Evolutionary conservation across 2,329 filamentous ascomycete genomes (phyloP), one percentile per base, ranked within the genome.

Genomic region (Aurifilum marmelostoma): DNA sequence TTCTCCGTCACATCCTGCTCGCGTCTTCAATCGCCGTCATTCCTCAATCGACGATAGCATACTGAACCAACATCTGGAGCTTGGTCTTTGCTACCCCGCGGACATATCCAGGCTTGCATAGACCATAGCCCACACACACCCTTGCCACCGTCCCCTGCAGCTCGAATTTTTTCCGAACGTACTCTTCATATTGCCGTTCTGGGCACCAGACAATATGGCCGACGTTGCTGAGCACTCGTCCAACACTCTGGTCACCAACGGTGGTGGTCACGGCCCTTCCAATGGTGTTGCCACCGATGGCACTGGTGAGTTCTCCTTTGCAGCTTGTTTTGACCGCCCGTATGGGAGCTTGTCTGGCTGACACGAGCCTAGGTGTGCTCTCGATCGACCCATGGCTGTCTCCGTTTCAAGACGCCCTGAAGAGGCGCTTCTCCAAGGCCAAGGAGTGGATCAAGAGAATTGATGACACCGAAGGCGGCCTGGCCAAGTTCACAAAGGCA

Each of bases 401-500:
- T 65, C 95, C 96, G 5, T 97, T 97, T 84, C 87, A 89, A 75
- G 92, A 91, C 67, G 83, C 90, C 41, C 84, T 99, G 72, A 90
- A 88, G 79, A 87, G 88, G 71, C 89, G 96, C 76, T 97, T 91
- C 80, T 81, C 87, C 69, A 93, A 92, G 77, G 89, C 94, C 14
- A 90, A 97, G 75, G 84, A 92, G 69, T 98, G 95, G 96, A 92
- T 97, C 76, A 89, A 92, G 78, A 90, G 83, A 37, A 92, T 99
- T 77, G 84, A 97, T 72, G 86, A 93, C 47, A 88, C 87, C 1
- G 96, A 99, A 80, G 96, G 96, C 63, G 93, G 96, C 21, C 78
- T 99, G 58, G 93, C 97, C 71, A 93, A 95, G 79, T 99, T 98
- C 82, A 95, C 92, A 75, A 92, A 87, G 81, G 93, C 92, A 79